These are phyloP conservation scores for Amanita pseudoporphyria DNA, from an alignment of 768 basidiomycete genomes.

Conservation along the genomic window DNA sequence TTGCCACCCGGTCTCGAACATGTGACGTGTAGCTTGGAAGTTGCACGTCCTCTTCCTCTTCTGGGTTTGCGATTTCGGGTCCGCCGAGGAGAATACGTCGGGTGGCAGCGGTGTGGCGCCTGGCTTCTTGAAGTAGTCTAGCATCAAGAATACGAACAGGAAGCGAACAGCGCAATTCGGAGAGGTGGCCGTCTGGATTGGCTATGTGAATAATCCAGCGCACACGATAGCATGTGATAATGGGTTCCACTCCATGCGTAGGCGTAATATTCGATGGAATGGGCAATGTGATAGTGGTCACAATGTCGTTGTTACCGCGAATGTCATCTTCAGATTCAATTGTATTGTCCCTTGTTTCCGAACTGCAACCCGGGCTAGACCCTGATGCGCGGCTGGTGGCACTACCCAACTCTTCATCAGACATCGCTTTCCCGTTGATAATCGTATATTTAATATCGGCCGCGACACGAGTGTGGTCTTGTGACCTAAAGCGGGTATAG, in stretches of 20 bases:
- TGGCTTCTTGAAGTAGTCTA: constrained; percentile 65
- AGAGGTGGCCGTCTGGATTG: constrained; percentile 87
- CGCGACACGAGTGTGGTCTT: constrained; percentile 54
- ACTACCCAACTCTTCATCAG: constrained; percentile 10
- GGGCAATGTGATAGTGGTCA: constrained; percentile 48
- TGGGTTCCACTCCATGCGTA: constrained; percentile 67
- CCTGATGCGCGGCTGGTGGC: not conserved
- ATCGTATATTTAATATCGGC: constrained; percentile 63
- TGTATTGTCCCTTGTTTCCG: not conserved
- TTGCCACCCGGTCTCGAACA: constrained; percentile 81
- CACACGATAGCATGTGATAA: constrained; percentile 68
- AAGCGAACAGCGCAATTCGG: constrained; percentile 90
- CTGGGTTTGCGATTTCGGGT: constrained; percentile 21
- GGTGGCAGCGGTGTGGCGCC: constrained; percentile 60
- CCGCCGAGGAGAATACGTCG: constrained; percentile 55
- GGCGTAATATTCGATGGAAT: constrained; percentile 59
- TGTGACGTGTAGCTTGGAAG: constrained; percentile 88
- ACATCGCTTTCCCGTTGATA: constrained; percentile 43
- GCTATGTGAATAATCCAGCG: constrained; percentile 71
- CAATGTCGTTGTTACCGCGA: constrained; percentile 32
- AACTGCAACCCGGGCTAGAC: not conserved
- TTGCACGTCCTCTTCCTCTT: constrained; percentile 54
- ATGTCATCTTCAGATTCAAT: constrained; percentile 7
- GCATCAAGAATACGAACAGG: constrained; percentile 79
- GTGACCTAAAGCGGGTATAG: constrained; percentile 38